Percentiles rank a stretch among this genome's conserved stretches.
These are phyloP conservation scores for Lotus japonicus DNA, from an alignment of 306 rosid species.

Conservation along the genomic window DNA sequence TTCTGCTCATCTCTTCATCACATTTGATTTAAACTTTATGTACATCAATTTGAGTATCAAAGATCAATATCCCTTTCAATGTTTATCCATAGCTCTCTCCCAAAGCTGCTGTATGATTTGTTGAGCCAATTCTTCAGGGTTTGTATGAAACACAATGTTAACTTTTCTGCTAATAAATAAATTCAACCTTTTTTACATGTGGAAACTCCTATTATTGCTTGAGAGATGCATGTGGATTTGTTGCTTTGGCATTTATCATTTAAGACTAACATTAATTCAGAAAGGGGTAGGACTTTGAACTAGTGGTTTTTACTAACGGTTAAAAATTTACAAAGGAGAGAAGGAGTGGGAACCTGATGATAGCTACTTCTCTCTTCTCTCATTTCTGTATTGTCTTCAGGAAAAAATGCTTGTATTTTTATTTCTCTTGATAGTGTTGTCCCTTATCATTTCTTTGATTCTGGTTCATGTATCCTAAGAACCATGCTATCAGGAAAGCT, in stretches of 20 bases:
- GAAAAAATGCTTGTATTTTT: not conserved
- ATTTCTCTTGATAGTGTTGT: slow-evolving; percentile 5
- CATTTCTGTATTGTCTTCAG: not conserved
- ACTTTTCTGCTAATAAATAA: not conserved
- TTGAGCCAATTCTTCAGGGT: not conserved
- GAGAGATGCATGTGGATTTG: not conserved
- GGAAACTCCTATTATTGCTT: not conserved
- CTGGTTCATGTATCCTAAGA: slow-evolving; percentile 45
- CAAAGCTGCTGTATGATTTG: not conserved
- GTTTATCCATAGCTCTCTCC: not conserved
- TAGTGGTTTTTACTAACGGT: not conserved
- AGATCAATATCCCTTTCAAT: not conserved
- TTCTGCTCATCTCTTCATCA: not conserved
- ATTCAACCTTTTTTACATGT: too few species aligned
- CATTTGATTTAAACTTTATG: not conserved
- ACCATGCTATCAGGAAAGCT: slow-evolving; percentile 91
- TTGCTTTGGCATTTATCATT: not conserved
- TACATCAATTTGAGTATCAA: not conserved
- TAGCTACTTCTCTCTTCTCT: not conserved
- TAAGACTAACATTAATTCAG: not conserved
- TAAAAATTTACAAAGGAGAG: not conserved
- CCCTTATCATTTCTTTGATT: slow-evolving; percentile 22
- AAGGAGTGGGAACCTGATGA: slow-evolving; percentile 2
- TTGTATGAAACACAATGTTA: not conserved
- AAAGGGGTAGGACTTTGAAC: not conserved